Evolutionary conservation across 345 rosid species (phyloP).

Genomic region (Rhodamnia argentea): DNA sequence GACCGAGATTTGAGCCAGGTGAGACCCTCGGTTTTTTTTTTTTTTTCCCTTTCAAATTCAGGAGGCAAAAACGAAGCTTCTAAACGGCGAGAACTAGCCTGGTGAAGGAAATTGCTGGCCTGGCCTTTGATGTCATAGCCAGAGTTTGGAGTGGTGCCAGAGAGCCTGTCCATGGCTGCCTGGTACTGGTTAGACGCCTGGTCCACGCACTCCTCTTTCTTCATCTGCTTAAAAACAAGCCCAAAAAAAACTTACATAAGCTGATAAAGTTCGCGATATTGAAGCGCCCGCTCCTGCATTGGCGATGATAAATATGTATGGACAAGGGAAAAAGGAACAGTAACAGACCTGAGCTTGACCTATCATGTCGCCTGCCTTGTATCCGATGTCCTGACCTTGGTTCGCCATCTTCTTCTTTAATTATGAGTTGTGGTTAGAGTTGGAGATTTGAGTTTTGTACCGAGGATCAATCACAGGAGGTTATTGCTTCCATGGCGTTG

Average conservation of each 20-base stretch:
- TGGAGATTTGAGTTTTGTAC: background rate
- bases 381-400: background rate
- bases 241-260: background rate
- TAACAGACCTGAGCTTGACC: slow-evolving; percentile 8
- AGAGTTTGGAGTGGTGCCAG: slow-evolving; percentile 18
- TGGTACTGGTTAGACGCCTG: slow-evolving; percentile 11
- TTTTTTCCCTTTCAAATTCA: background rate
- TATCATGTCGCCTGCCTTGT: background rate
- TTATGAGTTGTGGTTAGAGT: background rate
- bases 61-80: background rate
- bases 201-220: slow-evolving; percentile 26
- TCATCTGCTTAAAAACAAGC: slow-evolving; percentile 12
- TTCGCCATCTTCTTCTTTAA: background rate
- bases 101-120: slow-evolving; percentile 31
- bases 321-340: background rate
- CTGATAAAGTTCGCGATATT: too few species aligned
- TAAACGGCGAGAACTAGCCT: slow-evolving; percentile 6
- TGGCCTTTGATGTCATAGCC: slow-evolving; percentile 13
- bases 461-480: background rate
- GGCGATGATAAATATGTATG: background rate
- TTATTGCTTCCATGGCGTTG: background rate
- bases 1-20: background rate
- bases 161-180: slow-evolving; percentile 14
- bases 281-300: background rate
- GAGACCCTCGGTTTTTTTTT: background rate